Percentiles rank a stretch among this genome's conserved stretches.
These are phyloP conservation scores for Pseudogymnoascus sp. DNA, from an alignment of 2,329 filamentous ascomycete species.

Conservation along the genomic window DNA sequence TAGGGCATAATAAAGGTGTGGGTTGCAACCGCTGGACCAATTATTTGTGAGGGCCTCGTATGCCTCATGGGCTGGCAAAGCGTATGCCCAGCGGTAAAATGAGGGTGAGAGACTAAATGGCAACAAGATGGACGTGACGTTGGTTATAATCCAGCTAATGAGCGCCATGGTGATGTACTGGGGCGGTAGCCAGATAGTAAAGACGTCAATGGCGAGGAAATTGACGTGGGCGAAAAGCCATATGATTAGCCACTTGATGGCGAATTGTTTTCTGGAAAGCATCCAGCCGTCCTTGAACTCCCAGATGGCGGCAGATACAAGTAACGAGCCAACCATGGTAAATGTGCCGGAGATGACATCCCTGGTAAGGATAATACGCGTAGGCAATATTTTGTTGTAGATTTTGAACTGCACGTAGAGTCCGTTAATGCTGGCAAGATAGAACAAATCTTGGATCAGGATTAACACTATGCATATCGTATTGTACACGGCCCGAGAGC, in stretches of 20 bases:
- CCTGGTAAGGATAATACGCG: conserved; percentile 18
- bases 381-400: conserved; percentile 6
- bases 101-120: conserved; percentile 45
- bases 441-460: conserved; percentile 18
- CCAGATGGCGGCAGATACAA: conserved; percentile 33
- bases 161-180: conserved; percentile 32
- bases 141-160: conserved; percentile 53
- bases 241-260: conserved; percentile 47
- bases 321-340: conserved; percentile 26
- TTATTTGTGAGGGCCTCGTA: conserved; percentile 31
- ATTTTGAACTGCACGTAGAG: conserved; percentile 15
- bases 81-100: conserved; percentile 54
- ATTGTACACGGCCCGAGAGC: conserved; percentile 25
- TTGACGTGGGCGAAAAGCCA: conserved; percentile 48
- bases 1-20: conserved; percentile 29
- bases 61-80: conserved; percentile 54
- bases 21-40: conserved; percentile 32
- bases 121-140: conserved; percentile 52
- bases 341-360: conserved; percentile 19
- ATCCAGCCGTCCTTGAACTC: conserved; percentile 34
- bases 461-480: conserved; percentile 29
- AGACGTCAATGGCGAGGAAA: conserved; percentile 23
- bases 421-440: conserved; percentile 14
- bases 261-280: conserved; percentile 43
- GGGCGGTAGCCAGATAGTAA: conserved; percentile 16